A percentile compares a stretch with the other conserved stretches of the same genome.
Evolutionary conservation across 1,284 basidiomycete genomes (phyloP).

Genomic region (Apiotrichum montevideense): DNA sequence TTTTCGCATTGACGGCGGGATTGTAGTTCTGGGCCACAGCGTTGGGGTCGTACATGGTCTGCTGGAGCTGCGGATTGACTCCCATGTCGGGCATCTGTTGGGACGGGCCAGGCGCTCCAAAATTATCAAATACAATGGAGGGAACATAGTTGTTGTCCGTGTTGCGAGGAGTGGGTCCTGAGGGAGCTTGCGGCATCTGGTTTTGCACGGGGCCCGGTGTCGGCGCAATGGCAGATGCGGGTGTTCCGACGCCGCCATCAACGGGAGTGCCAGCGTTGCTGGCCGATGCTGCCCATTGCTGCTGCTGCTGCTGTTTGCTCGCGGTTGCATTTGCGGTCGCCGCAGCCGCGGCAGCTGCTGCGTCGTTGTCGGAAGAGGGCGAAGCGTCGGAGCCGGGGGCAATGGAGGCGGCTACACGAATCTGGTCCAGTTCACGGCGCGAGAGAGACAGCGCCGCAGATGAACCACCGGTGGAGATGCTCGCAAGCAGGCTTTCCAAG

Average conservation of each 20-base stretch:
- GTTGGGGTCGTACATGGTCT: slow-evolving; percentile 12
- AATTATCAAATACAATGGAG: slow-evolving; percentile 13
- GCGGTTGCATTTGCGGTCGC: background rate
- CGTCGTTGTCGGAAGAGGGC: slow-evolving; percentile 13
- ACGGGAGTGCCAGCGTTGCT: background rate
- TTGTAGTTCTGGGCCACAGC: slow-evolving; percentile 1
- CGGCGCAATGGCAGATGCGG: background rate
- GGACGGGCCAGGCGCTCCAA: slow-evolving; percentile 8
- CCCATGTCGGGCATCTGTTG: slow-evolving; percentile 10
- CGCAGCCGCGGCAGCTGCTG: background rate
- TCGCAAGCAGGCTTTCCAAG: slow-evolving; percentile 27
- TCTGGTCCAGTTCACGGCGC: slow-evolving; percentile 22
- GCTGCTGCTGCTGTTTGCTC: slow-evolving; percentile 1
- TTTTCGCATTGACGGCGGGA: background rate
- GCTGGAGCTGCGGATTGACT: slow-evolving; percentile 12
- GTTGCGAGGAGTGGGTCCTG: background rate
- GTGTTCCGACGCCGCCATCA: background rate
- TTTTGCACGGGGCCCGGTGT: background rate
- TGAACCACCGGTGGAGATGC: slow-evolving; percentile 19
- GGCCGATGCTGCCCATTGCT: background rate
- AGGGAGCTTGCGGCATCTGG: background rate
- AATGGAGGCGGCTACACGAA: slow-evolving; percentile 24
- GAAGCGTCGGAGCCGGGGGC: slow-evolving; percentile 22
- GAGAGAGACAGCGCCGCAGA: slow-evolving; percentile 20
- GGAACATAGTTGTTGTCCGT: slow-evolving; percentile 15